Evolutionary conservation across 192 early-diverging fungal genomes (phyloP), one percentile per base, ranked within the genome.

Genomic region (Dimargaris cristalligena): DNA sequence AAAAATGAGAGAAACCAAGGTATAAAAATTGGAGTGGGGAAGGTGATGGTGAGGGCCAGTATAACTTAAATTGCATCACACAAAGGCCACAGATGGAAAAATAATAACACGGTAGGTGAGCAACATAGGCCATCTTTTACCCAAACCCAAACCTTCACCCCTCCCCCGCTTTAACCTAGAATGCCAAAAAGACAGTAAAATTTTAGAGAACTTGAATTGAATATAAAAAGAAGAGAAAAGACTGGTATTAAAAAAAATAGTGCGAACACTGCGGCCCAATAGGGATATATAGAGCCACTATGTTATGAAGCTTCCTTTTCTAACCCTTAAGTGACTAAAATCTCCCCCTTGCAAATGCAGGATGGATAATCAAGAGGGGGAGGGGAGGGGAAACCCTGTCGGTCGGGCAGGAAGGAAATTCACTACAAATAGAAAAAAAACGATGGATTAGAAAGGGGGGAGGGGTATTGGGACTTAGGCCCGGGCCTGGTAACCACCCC

Each of bases 401-500:
- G 8, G 38, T 10, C 8, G 38, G 6, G 38, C 16, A 41, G 38
- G 38, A 6, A 10, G 38, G 16, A 41, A 41, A n/a, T n/a, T 41
- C 6, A 41, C 8, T 41, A n/a, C 8, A 51, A 22, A 51, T 13
- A 51, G 8, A 51, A 51, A 13, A n/a, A 26, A 51, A 51, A 9
- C 28, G 28, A 51, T n/a, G 49, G 28, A 51, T 51, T 29, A n/a
- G 28, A 51, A 8, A 29, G 28, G 6, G 49, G 49, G 22, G 28
- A 29, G 49, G 22, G 28, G 28, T 8, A n/a, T 13, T 8, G 49
- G 28, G 49, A 9, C 23, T 22, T 51, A n/a, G 49, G 49, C 23
- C 10, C 49, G 23, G 49, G 10, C n/a, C n/a, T 51, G 49, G n/a
- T 51, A 59, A 41, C 38, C 38, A 41, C 38, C 38, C 6, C 38